Evolutionary conservation across 2,329 filamentous ascomycete species (phyloP), one percentile per base, ranked within the genome.

Genomic region (Didymella lethalis): DNA sequence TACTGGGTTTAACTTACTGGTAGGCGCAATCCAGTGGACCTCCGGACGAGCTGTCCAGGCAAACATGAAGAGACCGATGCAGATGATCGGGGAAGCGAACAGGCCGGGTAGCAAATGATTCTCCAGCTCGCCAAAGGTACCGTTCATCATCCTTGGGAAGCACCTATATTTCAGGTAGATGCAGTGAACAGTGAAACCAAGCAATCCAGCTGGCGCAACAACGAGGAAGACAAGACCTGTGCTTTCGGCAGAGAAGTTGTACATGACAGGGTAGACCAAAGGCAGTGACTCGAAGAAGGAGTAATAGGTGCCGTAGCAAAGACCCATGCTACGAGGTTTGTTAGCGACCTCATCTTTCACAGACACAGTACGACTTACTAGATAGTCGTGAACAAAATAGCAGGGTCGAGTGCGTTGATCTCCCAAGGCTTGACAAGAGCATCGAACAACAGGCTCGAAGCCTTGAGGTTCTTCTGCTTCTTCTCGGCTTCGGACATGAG

Each of bases 151-250:
- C 64, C 20, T 82, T 81, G 57, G 90, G 73, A 55, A 77, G 82
- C 64, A 93, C 74, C 80, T 94, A 93, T 79, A 94, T 87, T 66
- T 85, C 87, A 84, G 95, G 93, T 74, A 96, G 85, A 1, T 87
- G 67, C 0, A 91, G 86, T n/a, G 90, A 78, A 76, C 88, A 7
- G 77, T 67, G 14, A 91, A 89, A 1, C 88, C 90, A 51, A 79
- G 59, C 0, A 93, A 16, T 28, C 93, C 90, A 49, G 90, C 90
- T 12, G 94, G 79, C 7, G 90, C 89, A 38, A 93, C 77, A 5
- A 90, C 90, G 63, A 95, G 92, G 76, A 95, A 95, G 86, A 94
- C 92, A 7, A 96, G 83, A 43, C 91, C 90, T 0, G 91, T 92
- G 38, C 81, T 88, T 38, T 89, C 85, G 26, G 90, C 83, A 5